Percentiles rank a stretch among this genome's conserved stretches.
Conservation (phyloP, 2,329 filamentous ascomycete species). For the Aspergillus novofumigatus region DNA sequence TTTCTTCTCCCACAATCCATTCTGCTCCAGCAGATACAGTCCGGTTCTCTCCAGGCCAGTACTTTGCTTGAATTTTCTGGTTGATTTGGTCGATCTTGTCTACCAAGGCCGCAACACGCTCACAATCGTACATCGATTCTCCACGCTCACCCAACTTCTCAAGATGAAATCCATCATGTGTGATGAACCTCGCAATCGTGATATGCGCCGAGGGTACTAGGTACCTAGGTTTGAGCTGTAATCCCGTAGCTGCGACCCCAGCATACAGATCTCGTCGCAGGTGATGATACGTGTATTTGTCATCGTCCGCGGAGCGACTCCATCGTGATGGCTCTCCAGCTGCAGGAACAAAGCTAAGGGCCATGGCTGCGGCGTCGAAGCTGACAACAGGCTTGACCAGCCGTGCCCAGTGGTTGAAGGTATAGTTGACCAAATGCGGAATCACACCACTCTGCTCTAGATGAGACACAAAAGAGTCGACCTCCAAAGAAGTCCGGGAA, state of each 20-base stretch:
- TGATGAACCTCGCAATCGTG: slow-evolving; percentile 78
- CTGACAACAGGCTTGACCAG: slow-evolving; percentile 79
- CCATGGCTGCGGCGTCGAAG: slow-evolving; percentile 80
- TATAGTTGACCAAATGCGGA: slow-evolving; percentile 61
- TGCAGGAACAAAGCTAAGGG: slow-evolving; percentile 81
- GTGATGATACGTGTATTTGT: slow-evolving; percentile 84
- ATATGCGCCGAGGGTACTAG: slow-evolving; percentile 86
- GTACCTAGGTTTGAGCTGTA: slow-evolving; percentile 74
- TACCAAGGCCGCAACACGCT: slow-evolving; percentile 62
- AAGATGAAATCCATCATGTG: slow-evolving; percentile 53
- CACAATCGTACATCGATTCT: slow-evolving; percentile 35
- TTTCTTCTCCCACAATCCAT: slow-evolving; percentile 85
- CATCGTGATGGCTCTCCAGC: slow-evolving; percentile 52
- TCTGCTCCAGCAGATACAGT: slow-evolving; percentile 54
- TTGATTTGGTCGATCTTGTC: slow-evolving; percentile 72
- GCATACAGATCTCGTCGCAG: slow-evolving; percentile 74
- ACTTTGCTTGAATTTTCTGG: slow-evolving; percentile 63
- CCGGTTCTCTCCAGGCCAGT: slow-evolving; percentile 57
- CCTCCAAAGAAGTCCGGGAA: slow-evolving; percentile 66
- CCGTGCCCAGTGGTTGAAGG: slow-evolving; percentile 63
- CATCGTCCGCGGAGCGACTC: slow-evolving; percentile 45
- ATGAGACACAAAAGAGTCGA: slow-evolving; percentile 56
- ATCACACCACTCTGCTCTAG: slow-evolving; percentile 52
- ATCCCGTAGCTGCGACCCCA: slow-evolving; percentile 56
- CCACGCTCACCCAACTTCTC: slow-evolving; percentile 34